These are phyloP conservation scores for Aspergillus aculeatus DNA, from an alignment of 2,329 filamentous ascomycete species.

Conservation along the genomic window DNA sequence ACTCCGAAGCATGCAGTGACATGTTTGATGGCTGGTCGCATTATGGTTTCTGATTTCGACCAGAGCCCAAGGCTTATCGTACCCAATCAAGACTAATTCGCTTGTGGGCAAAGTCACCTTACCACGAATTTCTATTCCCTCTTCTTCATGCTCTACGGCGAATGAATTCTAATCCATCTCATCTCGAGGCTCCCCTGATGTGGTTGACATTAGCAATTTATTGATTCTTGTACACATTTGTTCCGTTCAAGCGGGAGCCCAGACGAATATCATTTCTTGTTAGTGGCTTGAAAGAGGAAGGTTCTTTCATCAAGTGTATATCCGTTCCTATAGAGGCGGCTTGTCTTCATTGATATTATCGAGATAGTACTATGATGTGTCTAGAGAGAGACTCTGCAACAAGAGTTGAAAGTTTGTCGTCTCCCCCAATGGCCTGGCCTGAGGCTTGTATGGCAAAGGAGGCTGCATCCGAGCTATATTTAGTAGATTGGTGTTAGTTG, in stretches of 20 bases:
- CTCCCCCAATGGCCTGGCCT: too few relatives aligned
- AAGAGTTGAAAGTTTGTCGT: too few relatives aligned
- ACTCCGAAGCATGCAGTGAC: constrained; percentile 27
- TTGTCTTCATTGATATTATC: not conserved
- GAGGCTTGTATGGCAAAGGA: too few relatives aligned
- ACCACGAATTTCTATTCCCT: not conserved
- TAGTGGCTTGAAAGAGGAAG: not conserved
- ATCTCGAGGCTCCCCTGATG: not conserved
- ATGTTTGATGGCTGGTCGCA: constrained; percentile 64
- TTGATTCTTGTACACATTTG: not conserved
- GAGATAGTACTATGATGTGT: not conserved
- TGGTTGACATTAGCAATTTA: not conserved
- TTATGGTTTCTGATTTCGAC: constrained; percentile 55
- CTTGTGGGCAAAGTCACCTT: constrained; percentile 12
- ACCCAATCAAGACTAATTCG: constrained; percentile 6
- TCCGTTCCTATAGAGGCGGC: not conserved
- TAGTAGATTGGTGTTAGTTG: too few relatives aligned
- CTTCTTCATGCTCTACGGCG: not conserved
- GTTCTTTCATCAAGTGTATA: not conserved
- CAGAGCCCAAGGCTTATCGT: not conserved
- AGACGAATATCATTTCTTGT: not conserved
- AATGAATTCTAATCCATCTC: not conserved
- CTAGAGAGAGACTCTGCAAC: too few relatives aligned
- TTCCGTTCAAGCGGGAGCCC: not conserved
- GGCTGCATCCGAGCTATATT: too few relatives aligned